Conservation (phyloP, 148 eudicot genomes). For the Vaccinium vitisidaea region DNA sequence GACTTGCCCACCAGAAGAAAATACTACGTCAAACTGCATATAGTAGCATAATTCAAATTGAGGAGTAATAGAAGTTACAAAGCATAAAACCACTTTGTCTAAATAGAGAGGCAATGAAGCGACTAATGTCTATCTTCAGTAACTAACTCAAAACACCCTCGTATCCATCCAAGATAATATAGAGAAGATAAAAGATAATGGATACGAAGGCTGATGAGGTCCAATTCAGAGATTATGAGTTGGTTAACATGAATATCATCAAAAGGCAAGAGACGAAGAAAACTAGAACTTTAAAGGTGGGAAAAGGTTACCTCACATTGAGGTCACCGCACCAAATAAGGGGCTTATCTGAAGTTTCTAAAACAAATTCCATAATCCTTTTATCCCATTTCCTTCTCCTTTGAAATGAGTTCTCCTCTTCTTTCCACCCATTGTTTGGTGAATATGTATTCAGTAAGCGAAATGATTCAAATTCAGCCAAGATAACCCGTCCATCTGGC, state of each 20-base stretch:
- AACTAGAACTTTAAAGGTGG: not conserved
- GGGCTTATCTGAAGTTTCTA: constrained; percentile 75
- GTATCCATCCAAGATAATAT: not conserved
- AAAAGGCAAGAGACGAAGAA: not conserved
- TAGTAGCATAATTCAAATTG: not conserved
- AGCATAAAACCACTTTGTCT: not conserved
- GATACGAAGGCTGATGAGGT: not conserved
- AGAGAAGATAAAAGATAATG: not conserved
- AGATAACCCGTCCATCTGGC: constrained; percentile 88
- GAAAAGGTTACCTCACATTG: constrained; percentile 73
- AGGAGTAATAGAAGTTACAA: not conserved
- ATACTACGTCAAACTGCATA: not conserved
- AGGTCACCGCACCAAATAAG: constrained; percentile 99
- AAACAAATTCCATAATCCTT: constrained; percentile 78
- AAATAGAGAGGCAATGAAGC: not conserved
- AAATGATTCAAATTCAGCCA: constrained; percentile 89
- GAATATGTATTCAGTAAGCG: constrained; percentile 80
- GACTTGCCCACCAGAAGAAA: constrained; percentile 5
- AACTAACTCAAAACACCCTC: not conserved
- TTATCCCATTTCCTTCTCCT: constrained; percentile 99
- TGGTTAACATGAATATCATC: not conserved
- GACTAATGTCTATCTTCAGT: not conserved
- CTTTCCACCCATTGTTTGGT: constrained; percentile 99
- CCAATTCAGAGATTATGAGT: not conserved
- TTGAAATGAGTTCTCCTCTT: constrained; percentile 81